Evolutionary conservation across 192 early-diverging fungal species (phyloP).

Genomic region (Entophlyctis luteolus): DNA sequence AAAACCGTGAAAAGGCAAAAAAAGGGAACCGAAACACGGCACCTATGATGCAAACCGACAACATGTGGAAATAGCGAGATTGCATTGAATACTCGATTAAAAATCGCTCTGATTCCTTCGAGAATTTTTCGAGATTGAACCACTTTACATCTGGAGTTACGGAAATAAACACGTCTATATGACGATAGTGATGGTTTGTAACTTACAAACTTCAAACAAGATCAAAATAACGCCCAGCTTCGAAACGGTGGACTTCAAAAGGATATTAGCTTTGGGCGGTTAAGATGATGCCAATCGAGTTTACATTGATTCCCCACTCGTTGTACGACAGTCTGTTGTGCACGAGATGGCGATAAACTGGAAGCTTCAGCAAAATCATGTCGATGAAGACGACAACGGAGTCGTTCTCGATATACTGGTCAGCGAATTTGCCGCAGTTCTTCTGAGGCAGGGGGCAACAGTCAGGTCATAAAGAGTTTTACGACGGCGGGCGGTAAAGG

Average conservation of each 20-base stretch:
- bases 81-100: too few relatives aligned
- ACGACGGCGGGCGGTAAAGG: neutral
- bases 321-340: conserved; percentile 65
- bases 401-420: conserved; percentile 92
- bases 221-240: conserved; percentile 77
- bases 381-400: conserved; percentile 85
- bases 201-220: conserved; percentile 80
- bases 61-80: too few relatives aligned
- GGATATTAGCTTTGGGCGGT: neutral
- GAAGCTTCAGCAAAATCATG: conserved; percentile 82
- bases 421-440: conserved; percentile 56
- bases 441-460: neutral
- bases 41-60: too few relatives aligned
- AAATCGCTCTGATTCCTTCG: too few relatives aligned
- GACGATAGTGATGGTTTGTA: neutral
- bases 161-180: neutral
- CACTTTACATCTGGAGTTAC: conserved; percentile 78
- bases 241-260: conserved; percentile 55
- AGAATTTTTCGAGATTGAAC: conserved; percentile 81
- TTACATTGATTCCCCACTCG: conserved; percentile 26
- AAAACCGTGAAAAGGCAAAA: neutral
- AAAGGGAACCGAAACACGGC: neutral
- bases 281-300: neutral
- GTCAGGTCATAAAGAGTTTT: neutral
- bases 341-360: conserved; percentile 81